Percentiles rank a stretch among this genome's conserved stretches.
Conservation (phyloP, 179 eudicot genomes). For the Patellifolia procumbens region DNA sequence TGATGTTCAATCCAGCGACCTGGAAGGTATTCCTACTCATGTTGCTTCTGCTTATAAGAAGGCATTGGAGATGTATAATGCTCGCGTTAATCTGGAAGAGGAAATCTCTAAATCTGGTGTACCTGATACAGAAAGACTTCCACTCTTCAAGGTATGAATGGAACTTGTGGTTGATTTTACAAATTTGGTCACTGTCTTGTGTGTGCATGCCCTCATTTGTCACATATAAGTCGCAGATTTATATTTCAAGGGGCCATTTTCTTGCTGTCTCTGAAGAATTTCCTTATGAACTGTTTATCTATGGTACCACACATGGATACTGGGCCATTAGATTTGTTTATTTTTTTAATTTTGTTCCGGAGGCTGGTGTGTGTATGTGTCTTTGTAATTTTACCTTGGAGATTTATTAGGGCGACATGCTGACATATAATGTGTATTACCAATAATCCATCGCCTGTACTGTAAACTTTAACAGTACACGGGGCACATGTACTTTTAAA, state of each 20-base stretch:
- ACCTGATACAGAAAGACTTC: slow-evolving; percentile 67
- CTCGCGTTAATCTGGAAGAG: slow-evolving; percentile 73
- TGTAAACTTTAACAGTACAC: neutral
- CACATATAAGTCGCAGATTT: neutral
- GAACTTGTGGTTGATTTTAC: neutral
- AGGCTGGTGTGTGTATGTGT: neutral
- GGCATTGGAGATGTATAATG: slow-evolving; percentile 69
- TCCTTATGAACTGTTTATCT: neutral
- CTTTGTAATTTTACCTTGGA: neutral
- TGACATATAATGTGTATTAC: no score
- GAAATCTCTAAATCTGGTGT: slow-evolving; percentile 48
- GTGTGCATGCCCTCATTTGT: neutral
- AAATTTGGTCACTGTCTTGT: neutral
- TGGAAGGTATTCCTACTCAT: slow-evolving; percentile 64
- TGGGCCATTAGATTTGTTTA: no score
- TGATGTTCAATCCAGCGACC: slow-evolving; percentile 48
- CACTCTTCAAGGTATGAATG: slow-evolving; percentile 64
- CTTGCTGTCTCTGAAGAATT: neutral
- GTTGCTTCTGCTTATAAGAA: slow-evolving; percentile 72
- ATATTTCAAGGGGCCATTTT: neutral
- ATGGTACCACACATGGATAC: no score
- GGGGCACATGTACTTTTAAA: neutral
- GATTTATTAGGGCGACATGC: neutral
- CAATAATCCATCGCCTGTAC: neutral
- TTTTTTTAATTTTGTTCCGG: neutral